Evolutionary conservation across 2,329 filamentous ascomycete genomes (phyloP).

Genomic region (Diaporthe caulivora): DNA sequence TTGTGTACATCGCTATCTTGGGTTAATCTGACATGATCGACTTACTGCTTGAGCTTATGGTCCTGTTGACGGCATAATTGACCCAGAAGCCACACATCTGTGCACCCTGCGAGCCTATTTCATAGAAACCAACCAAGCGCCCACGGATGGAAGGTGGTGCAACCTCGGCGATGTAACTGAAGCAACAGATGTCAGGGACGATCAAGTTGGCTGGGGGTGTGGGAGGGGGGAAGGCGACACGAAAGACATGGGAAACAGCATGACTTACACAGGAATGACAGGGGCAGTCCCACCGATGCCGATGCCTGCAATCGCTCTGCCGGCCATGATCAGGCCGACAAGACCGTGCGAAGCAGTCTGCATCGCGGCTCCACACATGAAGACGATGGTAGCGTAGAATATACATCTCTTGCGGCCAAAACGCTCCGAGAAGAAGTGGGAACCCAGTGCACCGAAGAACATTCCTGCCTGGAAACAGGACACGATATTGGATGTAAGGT

Average conservation of each 20-base stretch:
- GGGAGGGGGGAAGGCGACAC: too few relatives aligned
- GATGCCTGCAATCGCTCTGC: constrained; percentile 30
- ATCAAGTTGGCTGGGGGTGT: too few relatives aligned
- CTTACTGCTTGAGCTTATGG: constrained; percentile 17
- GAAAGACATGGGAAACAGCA: neutral
- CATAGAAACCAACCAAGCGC: constrained; percentile 35
- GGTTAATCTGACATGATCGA: constrained; percentile 51
- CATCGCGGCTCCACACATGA: constrained; percentile 33
- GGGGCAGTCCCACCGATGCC: constrained; percentile 30
- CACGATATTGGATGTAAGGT: constrained; percentile 49
- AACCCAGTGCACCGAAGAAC: constrained; percentile 35
- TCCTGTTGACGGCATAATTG: constrained; percentile 44
- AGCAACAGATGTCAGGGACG: neutral
- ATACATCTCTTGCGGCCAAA: constrained; percentile 62
- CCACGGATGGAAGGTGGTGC: constrained; percentile 37
- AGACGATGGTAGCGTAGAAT: constrained; percentile 31
- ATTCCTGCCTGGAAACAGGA: constrained; percentile 37
- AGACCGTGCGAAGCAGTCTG: constrained; percentile 26
- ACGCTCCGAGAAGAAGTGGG: constrained; percentile 51
- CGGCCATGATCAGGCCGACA: constrained; percentile 28
- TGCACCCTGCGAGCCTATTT: constrained; percentile 53
- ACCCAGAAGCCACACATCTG: constrained; percentile 65
- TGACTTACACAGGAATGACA: constrained; percentile 34
- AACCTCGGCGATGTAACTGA: constrained; percentile 27
- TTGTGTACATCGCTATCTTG: constrained; percentile 37